Base-by-base conservation (phyloP, 2,329 filamentous ascomycete genomes). In the Parasarocladium wereldwijsianum region DNA sequence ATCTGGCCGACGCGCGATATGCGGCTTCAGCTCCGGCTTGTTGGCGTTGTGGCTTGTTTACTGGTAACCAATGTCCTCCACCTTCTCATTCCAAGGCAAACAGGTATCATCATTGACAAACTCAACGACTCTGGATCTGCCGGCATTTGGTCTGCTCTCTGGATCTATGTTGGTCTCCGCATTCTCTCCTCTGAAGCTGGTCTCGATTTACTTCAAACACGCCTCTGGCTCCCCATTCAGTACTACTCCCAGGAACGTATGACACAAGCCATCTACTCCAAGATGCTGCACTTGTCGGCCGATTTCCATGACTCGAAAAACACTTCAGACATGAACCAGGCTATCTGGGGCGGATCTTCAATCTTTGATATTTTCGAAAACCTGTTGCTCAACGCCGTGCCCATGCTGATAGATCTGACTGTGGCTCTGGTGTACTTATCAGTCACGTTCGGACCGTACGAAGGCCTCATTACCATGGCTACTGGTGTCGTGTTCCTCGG, bases 41-140 rank as follows among this genome's bases (percentile, higher is more conserved):
- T 67, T 8, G 59, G 80, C 4, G 75, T 90, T 25, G 66, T 67
- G 1, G 24, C 80, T 2, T 79, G 79, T 40, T 59, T 90, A 14
- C 49, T 85, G n/a, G 57, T 63, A 30, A 69, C 75, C 32, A 83
- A 86, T 38, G 69, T 69, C 5, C 58, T 92, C 29, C 82, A 85
- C 41, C 59, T 93, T 10, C 55, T 92, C 24, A 71, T 84, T 18
- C 84, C 84, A n/a, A 68, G 79, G 13, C 81, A 90, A 45, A 70
- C 87, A 18, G 84, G 83, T 38, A 71, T 81, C 34, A 74, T 93
- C 38, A 76, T 82, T 38, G 72, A 90, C 43, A 69, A 69, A 36
- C 55, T 92, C 14, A 62, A 62, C 17, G 57, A 61, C 7, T 49
- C 44, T 20, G 60, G 64, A 24, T 51, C 58, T 24, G 58, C 50